phyloP scores from a whole-genome alignment of 2,329 filamentous ascomycete species.

The Macrophomina tecta region DNA sequence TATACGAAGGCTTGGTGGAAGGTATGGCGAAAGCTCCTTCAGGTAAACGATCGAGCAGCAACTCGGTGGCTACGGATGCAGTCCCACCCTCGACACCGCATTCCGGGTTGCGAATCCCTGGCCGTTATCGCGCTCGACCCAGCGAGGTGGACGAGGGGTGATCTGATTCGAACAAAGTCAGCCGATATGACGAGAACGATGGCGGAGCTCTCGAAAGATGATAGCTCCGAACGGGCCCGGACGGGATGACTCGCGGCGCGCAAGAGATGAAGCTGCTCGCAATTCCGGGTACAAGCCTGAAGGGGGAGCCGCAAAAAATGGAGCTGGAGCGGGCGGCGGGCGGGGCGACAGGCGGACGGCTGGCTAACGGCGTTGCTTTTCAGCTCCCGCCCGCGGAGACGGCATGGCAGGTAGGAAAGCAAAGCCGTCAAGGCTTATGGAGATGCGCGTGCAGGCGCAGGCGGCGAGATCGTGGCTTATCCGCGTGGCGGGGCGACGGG shows the following conservation, averaged over 20 bases:
- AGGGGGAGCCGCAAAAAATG: conserved; percentile 9
- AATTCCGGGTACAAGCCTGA: conserved; percentile 7
- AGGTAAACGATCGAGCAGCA: conserved; percentile 3
- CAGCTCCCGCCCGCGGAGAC: neutral
- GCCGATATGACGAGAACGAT: neutral
- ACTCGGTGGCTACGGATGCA: conserved; percentile 12
- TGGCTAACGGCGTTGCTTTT: conserved; percentile 6
- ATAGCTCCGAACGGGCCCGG: conserved; percentile 2
- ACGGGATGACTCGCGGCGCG: conserved; percentile 11
- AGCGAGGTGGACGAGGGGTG: conserved; percentile 7
- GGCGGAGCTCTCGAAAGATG: conserved; percentile 7
- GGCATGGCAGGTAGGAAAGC: neutral
- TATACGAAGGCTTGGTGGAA: conserved; percentile 6
- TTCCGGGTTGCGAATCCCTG: conserved; percentile 18
- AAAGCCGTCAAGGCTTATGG: neutral
- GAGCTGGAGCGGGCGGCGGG: neutral
- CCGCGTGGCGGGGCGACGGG: conserved; percentile 26
- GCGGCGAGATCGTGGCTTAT: conserved; percentile 24
- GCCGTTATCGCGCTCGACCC: neutral
- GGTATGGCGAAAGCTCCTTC: conserved; percentile 5
- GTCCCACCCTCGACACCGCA: conserved; percentile 18
- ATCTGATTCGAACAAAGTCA: conserved; percentile 4
- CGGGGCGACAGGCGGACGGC: neutral
- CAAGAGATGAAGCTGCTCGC: neutral
- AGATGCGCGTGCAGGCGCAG: conserved; percentile 15